Percentiles rank a stretch among this genome's conserved stretches.
phyloP scores from a whole-genome alignment of 2,329 filamentous ascomycete species.

The Helotiales sp. region DNA sequence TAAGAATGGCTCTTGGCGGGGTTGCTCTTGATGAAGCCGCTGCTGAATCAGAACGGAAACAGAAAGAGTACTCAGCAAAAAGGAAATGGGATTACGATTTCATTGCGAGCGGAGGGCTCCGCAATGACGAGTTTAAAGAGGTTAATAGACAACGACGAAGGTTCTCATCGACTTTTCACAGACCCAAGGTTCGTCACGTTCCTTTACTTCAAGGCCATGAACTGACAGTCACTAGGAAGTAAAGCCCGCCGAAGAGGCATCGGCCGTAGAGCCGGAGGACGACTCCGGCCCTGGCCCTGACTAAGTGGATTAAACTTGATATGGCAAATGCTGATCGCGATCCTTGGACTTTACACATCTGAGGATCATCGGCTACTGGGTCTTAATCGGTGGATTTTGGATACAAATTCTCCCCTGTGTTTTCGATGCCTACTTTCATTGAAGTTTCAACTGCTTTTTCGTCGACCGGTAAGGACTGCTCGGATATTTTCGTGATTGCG shows the following conservation, averaged over 20 bases:
- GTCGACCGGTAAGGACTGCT: neutral
- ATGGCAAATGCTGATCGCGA: neutral
- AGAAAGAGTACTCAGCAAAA: neutral
- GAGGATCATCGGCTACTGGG: neutral
- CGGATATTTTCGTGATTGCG: neutral
- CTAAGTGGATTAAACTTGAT: no score
- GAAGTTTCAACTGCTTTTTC: neutral
- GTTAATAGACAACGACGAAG: neutral
- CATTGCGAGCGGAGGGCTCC: slow-evolving; percentile 2
- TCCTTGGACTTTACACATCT: neutral
- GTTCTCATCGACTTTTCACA: neutral
- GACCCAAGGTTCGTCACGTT: neutral
- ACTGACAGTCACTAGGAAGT: neutral
- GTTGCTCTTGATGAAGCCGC: neutral
- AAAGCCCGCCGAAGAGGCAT: neutral
- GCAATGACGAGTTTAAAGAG: neutral
- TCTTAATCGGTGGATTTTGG: neutral
- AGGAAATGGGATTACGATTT: slow-evolving; percentile 4
- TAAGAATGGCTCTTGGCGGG: neutral
- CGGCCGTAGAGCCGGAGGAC: neutral
- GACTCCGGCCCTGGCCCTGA: neutral
- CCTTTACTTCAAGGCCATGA: neutral
- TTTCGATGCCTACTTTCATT: no score
- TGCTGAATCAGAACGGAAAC: neutral
- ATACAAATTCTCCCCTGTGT: neutral